Percentiles rank a stretch among this genome's conserved stretches.
These are phyloP conservation scores for Blastomyces percursus DNA, from an alignment of 2,329 filamentous ascomycete species.

Conservation along the genomic window DNA sequence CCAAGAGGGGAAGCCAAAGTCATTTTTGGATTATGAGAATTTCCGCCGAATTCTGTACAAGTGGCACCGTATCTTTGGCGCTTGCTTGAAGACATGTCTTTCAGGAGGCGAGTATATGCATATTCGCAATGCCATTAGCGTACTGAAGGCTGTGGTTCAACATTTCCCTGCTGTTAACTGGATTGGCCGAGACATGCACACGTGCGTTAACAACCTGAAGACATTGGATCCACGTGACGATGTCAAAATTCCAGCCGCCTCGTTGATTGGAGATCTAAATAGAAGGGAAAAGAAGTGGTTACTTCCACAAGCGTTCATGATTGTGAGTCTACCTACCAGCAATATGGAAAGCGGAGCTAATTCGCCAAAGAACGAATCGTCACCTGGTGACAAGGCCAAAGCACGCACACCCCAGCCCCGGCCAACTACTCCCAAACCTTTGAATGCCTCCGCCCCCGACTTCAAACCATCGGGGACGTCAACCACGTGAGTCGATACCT, in stretches of 20 bases:
- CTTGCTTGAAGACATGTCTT: conserved; percentile 70
- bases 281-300: conserved; percentile 41
- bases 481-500: conserved; percentile 26
- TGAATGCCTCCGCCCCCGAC: conserved; percentile 34
- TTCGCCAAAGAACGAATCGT: conserved; percentile 19
- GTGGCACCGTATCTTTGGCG: conserved; percentile 77
- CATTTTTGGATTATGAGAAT: conserved; percentile 69
- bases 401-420: conserved; percentile 20
- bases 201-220: conserved; percentile 34
- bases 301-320: conserved; percentile 37
- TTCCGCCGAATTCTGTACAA: conserved; percentile 78
- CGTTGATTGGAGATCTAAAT: conserved; percentile 39
- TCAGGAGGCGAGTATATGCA: conserved; percentile 89
- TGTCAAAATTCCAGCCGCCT: conserved; percentile 41
- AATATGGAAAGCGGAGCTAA: conserved; percentile 14
- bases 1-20: conserved; percentile 56
- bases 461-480: conserved; percentile 26
- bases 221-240: conserved; percentile 37
- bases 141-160: conserved; percentile 69
- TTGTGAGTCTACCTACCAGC: conserved; percentile 20
- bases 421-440: conserved; percentile 24
- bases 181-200: conserved; percentile 51
- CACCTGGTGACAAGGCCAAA: conserved; percentile 21
- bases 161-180: conserved; percentile 84
- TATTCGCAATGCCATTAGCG: conserved; percentile 86